Evolutionary conservation across 192 early-diverging fungal species (phyloP), one percentile per base, ranked within the genome.

Genomic region (Thoreauomyces humboldtii): DNA sequence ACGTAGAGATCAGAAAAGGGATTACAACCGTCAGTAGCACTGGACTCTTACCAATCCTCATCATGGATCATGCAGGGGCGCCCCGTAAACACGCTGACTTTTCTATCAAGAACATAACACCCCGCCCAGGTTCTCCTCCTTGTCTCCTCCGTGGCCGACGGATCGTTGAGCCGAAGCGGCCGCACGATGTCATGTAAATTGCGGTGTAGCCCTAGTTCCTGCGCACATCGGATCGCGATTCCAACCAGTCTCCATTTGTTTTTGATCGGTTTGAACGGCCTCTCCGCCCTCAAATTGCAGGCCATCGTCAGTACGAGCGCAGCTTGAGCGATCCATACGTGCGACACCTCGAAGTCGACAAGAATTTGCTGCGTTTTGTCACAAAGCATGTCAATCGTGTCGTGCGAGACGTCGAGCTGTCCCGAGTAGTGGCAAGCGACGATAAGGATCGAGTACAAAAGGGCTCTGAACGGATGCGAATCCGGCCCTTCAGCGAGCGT

Each of bases 141-240:
- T 24, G 27, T 55, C 52, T 66, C 64, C 32, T 66, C 64, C 14
- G 33, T 66, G 17, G 24, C 64, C 50, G 60, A 24, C 31, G 60
- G 51, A 33, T 56, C 59, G 60, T 43, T 27, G n/a, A 33, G 7
- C 53, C 75, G 19, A 70, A 48, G 66, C 59, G 76, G 72, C 43
- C 65, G 1, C 28, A 54, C 14, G 60, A 68, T 58, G 72, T 67
- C 45, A 48, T 44, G 27, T 32, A 68, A 32, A 60, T 68, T 41
- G 14, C 65, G 55, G 41, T 68, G 65, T 35, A 68, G 46, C 5
- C 65, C 65, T 33, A 68, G 21, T 33, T 68, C 65, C 33, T 68
- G 65, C 2, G 65, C 65, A 14, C 29, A 28, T 4, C 65, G 65
- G 0, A 68, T 37, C n/a, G 36, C 57, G 6, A 31, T 12, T 2